phyloP scores from a whole-genome alignment of 192 early-diverging fungal genomes.

The Podila horticola region DNA sequence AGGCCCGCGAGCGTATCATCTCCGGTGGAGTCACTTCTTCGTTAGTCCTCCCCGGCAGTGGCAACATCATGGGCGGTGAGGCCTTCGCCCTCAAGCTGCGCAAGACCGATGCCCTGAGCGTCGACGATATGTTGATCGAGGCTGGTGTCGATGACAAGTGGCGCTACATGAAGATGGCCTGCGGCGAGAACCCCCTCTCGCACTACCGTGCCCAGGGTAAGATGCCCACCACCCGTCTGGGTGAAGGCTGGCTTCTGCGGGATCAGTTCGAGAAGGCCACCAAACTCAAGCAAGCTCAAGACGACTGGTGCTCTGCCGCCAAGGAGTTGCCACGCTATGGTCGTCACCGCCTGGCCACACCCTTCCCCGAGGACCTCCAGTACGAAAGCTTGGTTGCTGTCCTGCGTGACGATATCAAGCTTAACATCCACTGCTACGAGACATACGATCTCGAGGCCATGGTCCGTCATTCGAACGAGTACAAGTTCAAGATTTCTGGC shows the following conservation, averaged over 20 bases:
- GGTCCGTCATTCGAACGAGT: slow-evolving; percentile 72
- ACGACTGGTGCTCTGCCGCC: slow-evolving; percentile 42
- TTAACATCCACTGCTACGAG: slow-evolving; percentile 79
- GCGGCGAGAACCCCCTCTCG: slow-evolving; percentile 79
- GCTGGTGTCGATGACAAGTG: slow-evolving; percentile 46
- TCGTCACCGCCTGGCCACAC: slow-evolving; percentile 45
- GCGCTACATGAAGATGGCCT: slow-evolving; percentile 84
- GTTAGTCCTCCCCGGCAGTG: slow-evolving; percentile 70
- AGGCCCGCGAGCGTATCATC: slow-evolving; percentile 8
- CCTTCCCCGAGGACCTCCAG: slow-evolving; percentile 67
- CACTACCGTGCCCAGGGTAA: neutral
- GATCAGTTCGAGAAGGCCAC: slow-evolving; percentile 61
- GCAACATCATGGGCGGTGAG: slow-evolving; percentile 82
- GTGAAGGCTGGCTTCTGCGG: slow-evolving; percentile 70
- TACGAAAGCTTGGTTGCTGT: slow-evolving; percentile 69
- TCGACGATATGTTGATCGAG: slow-evolving; percentile 76
- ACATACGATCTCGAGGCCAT: slow-evolving; percentile 75
- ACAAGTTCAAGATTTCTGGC: slow-evolving; percentile 70
- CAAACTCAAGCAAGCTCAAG: slow-evolving; percentile 58
- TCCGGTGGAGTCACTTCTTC: slow-evolving; percentile 78
- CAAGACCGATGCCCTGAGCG: slow-evolving; percentile 51
- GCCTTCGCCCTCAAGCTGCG: slow-evolving; percentile 71
- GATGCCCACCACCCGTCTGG: slow-evolving; percentile 60
- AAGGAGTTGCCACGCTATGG: slow-evolving; percentile 1
- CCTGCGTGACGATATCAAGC: slow-evolving; percentile 68